These are phyloP conservation scores for Gelatoporia subvermispora DNA, from an alignment of 768 basidiomycete genomes.

Conservation along the genomic window DNA sequence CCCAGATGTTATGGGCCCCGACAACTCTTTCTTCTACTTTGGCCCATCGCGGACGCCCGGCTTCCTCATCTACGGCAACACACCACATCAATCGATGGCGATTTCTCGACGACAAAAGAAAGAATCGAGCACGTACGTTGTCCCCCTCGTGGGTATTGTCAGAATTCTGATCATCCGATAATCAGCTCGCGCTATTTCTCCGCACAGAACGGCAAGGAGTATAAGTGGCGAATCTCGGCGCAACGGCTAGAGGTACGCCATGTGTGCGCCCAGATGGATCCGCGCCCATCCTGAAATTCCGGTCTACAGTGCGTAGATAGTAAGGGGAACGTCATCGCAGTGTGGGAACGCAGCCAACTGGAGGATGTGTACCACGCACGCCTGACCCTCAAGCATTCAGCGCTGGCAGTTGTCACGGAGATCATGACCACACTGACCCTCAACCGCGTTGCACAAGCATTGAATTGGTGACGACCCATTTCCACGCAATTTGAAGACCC, in stretches of 20 bases:
- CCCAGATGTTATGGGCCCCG: constrained; percentile 75
- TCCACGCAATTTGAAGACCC: not conserved
- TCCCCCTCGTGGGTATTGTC: not conserved
- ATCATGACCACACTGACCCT: constrained; percentile 71
- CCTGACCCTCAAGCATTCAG: constrained; percentile 53
- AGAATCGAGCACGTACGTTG: constrained; percentile 57
- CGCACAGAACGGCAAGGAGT: constrained; percentile 61
- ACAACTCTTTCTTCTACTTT: constrained; percentile 69
- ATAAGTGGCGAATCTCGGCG: constrained; percentile 68
- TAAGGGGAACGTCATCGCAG: constrained; percentile 49
- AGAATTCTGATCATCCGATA: not conserved
- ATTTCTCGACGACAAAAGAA: constrained; percentile 53
- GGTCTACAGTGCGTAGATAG: constrained; percentile 56
- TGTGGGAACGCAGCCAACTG: constrained; percentile 61
- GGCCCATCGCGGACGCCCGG: constrained; percentile 60
- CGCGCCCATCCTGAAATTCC: constrained; percentile 5
- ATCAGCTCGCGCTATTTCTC: constrained; percentile 71
- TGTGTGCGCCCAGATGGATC: not conserved
- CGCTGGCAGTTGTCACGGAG: constrained; percentile 65
- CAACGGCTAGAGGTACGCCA: constrained; percentile 64
- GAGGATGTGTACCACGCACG: constrained; percentile 54
- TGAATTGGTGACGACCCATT: constrained; percentile 43
- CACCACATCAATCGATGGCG: constrained; percentile 50
- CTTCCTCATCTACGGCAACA: constrained; percentile 66
- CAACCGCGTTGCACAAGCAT: constrained; percentile 61